These are phyloP conservation scores for Chloridella minuta DNA, from an alignment of 352 stramenopile genomes.

Conservation along the genomic window DNA sequence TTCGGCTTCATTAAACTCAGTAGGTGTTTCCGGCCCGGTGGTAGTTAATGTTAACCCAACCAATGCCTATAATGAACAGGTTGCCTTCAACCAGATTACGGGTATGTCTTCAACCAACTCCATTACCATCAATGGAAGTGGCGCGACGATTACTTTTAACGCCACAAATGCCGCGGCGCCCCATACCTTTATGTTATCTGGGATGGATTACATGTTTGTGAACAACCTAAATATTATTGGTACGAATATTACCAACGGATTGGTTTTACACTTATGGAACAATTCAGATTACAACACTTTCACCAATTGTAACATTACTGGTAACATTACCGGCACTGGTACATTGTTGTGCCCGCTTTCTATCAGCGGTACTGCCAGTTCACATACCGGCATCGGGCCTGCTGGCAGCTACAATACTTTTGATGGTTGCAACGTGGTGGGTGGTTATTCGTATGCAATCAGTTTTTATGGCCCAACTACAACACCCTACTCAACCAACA, in stretches of 20 bases:
- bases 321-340: neutral
- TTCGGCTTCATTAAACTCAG: neutral
- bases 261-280: neutral
- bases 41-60: neutral
- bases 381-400: neutral
- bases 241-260: neutral
- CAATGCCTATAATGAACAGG: neutral
- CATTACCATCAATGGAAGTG: neutral
- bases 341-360: neutral
- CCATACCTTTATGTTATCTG: neutral
- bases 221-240: neutral
- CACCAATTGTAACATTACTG: neutral
- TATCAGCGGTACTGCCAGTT: neutral
- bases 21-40: neutral
- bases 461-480: neutral
- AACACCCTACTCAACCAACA: neutral
- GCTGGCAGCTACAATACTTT: neutral
- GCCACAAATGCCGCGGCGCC: neutral
- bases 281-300: neutral
- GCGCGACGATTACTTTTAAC: neutral
- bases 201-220: neutral
- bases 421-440: neutral
- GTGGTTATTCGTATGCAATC: neutral
- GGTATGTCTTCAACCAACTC: neutral
- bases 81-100: neutral